Evolutionary conservation across 345 rosid genomes (phyloP), one percentile per base, ranked within the genome.

Genomic region (Eucalyptus erythrocorys): DNA sequence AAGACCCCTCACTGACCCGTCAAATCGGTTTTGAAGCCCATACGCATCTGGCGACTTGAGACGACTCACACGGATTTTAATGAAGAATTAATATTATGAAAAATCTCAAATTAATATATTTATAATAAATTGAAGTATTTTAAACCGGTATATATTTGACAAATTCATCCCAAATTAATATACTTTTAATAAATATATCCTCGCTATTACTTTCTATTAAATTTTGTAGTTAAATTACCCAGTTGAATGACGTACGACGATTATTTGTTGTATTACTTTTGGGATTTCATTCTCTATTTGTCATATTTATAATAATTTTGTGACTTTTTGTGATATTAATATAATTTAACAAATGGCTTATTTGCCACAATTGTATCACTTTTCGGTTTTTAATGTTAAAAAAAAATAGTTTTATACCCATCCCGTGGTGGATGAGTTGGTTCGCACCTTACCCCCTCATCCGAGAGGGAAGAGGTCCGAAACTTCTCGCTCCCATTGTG

Each of bases 91-190:
- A 51, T 7, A 51, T 8, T 0, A 51, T 0, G 0, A 21, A 51
- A 7, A 51, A 7, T 21, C 2, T 51, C 5, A 21, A 21, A 51
- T 51, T 10, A 19, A 0, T 48, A 48, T 48, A 1, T 13, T 45
- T 48, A 0, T 48, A 0, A 19, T 3, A 19, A 51, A 51, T 51
- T 51, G n/a, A n/a, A n/a, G n/a, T n/a, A n/a, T n/a, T n/a, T n/a
- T 21, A 51, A 51, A 51, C 1, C 0, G 0, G 0, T 1, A 51
- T 2, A 7, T 51, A 0, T 51, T 51, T 7, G 1, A 51, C 0
- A 51, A 51, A 51, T 51, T 51, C 21, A 51, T 0, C 1, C 0
- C 0, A 51, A 19, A 51, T 0, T 3, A 19, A 0, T 0, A 51
- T 51, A 51, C 0, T 51, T 51, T 1, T 19, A 51, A 51, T 7